Conservation (phyloP, 2,329 filamentous ascomycete genomes). For the Calonectria montana region DNA sequence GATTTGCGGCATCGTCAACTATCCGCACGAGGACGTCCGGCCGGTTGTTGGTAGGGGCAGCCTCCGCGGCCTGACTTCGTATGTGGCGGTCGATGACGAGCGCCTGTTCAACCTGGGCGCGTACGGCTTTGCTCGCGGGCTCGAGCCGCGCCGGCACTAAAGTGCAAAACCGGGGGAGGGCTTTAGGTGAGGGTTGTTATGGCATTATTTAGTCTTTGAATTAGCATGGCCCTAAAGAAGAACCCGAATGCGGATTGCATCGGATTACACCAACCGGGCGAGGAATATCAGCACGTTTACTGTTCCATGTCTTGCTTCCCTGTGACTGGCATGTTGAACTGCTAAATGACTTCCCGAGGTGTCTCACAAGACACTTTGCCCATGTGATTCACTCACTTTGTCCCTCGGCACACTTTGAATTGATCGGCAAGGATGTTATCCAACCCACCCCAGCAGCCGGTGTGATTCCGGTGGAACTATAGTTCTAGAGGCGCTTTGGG, state of each 20-base stretch:
- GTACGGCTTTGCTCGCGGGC: not conserved
- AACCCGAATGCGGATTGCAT: not conserved
- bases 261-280: not conserved
- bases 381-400: not conserved
- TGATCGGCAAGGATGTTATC: not conserved
- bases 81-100: not conserved
- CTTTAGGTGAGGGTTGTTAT: not conserved
- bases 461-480: not conserved
- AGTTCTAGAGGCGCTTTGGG: not conserved
- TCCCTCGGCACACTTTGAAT: not conserved
- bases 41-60: not conserved
- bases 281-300: not conserved
- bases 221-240: not conserved
- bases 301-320: not conserved
- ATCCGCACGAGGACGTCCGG: not conserved
- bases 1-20: not conserved
- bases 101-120: not conserved
- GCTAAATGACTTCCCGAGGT: not conserved
- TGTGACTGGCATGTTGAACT: not conserved
- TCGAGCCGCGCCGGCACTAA: not conserved
- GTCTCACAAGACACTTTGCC: not conserved
- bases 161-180: not conserved
- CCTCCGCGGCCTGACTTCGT: not conserved
- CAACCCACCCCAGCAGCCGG: not conserved
- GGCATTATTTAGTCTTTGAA: not conserved